Base-by-base conservation (phyloP, 306 rosid genomes). In the Cicer yamashitae region DNA sequence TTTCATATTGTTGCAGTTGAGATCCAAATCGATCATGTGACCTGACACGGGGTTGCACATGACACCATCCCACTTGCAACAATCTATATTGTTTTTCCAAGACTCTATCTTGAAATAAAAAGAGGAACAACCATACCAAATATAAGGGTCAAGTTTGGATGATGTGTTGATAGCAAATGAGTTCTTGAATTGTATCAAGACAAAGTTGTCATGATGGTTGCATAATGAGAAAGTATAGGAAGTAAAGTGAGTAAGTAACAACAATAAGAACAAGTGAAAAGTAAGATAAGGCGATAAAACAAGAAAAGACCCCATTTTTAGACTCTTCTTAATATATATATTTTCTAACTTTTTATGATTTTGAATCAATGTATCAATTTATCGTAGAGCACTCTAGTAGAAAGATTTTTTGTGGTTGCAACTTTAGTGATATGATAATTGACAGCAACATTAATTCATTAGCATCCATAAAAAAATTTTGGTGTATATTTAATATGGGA, bases 131-230 rank as follows among this genome's bases (percentile, higher is more conserved):
- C 0, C 0, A 6, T 3, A n/a, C 25, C 10, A 0, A 52, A 0
- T 0, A 52, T 52, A 17, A 17, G 18, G 18, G 18, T 17, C 1
- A 17, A 1, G 18, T 17, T 52, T 0, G 6, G 60, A 53, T 7
- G 60, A 53, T 3, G 34, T 53, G 12, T 73, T n/a, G 17, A 59
- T 5, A 46, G 5, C 2, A 45, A 73, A n/a, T 3, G 77, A 73
- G 59, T 44, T 59, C 34, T 71, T 71, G 54, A 71, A 54, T 11
- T 56, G 54, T 10, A 56, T 7, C 22, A 71, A 71, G 17, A 52
- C 66, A 18, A 53, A 71, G 46, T 1, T 9, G n/a, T 73, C 77
- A 25, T 58, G 15, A 30, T 2, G 68, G 34, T 44, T 58, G 58
- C 77, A 58, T 1, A 57, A 6, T 1, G 68, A 58, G 56, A 3